Percentiles rank a stretch among this genome's conserved stretches.
These are phyloP conservation scores for Colletotrichum karsti DNA, from an alignment of 2,329 filamentous ascomycete species.

Conservation along the genomic window DNA sequence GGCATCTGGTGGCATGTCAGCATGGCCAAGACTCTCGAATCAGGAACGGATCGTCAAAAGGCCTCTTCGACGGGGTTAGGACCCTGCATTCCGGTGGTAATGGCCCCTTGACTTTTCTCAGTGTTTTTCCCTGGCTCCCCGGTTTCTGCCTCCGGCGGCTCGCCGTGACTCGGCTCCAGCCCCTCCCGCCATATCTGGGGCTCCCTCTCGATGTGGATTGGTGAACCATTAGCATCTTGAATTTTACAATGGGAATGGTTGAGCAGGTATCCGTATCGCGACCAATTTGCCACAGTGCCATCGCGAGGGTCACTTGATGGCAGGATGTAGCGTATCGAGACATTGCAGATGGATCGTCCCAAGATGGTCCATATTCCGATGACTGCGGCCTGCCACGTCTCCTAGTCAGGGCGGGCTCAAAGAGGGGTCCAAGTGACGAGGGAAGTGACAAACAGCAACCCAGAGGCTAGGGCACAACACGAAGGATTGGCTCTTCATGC, in stretches of 20 bases:
- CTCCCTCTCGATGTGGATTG: constrained; percentile 3
- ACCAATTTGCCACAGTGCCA: constrained; percentile 8
- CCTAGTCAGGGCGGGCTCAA: background rate
- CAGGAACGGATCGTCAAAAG: constrained; percentile 21
- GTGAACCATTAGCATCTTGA: background rate
- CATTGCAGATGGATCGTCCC: constrained; percentile 3
- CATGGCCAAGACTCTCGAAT: constrained; percentile 15
- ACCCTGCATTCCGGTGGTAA: constrained; percentile 18
- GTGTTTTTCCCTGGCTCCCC: background rate
- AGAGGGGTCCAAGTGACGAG: background rate
- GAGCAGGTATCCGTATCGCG: background rate
- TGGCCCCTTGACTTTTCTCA: background rate
- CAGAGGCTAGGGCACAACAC: background rate
- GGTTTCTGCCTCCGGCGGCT: background rate
- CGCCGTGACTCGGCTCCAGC: background rate
- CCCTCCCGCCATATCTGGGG: background rate
- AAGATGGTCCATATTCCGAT: background rate
- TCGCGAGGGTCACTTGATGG: background rate
- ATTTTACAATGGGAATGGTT: background rate
- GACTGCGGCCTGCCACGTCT: background rate
- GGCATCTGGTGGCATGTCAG: background rate
- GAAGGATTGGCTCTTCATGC: background rate
- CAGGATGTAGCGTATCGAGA: background rate
- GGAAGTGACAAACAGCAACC: background rate
- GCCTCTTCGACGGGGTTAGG: constrained; percentile 1